phyloP scores from a whole-genome alignment of 805 yeast species.

The Sugiyamaella americana region DNA sequence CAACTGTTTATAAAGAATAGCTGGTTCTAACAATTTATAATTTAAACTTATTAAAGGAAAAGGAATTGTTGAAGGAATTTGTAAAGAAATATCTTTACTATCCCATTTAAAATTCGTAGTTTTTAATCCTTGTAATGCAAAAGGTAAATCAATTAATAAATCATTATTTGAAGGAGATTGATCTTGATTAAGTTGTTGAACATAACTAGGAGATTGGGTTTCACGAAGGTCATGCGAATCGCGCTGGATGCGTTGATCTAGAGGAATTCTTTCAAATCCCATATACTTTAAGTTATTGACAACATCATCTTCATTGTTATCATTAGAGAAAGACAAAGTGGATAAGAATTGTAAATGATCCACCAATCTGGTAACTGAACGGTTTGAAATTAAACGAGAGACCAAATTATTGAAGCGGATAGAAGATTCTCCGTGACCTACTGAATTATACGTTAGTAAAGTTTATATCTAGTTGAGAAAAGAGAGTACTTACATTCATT shows the following conservation, averaged over 20 bases:
- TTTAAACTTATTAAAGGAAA: conserved; percentile 53
- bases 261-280: no score
- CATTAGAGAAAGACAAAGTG: no score
- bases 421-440: no score
- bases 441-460: no score
- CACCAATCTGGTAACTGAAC: background rate
- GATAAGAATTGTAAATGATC: background rate
- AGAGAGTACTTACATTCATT: no score
- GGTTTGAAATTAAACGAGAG: background rate
- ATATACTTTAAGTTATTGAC: no score
- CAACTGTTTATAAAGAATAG: conserved; percentile 53
- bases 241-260: no score
- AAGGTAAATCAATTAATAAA: conserved; percentile 27
- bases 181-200: background rate
- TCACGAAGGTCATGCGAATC: no score
- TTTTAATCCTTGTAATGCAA: conserved; percentile 29
- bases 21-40: conserved; percentile 61
- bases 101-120: conserved; percentile 19
- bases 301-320: no score
- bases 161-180: conserved; percentile 15
- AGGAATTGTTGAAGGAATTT: conserved; percentile 34
- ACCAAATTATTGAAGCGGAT: background rate
- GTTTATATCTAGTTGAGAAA: no score
- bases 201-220: no score
- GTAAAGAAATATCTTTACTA: conserved; percentile 7